Percentiles rank a stretch among this genome's conserved stretches.
phyloP scores from a whole-genome alignment of 805 yeast species.

The Metschnikowia shivogae region DNA sequence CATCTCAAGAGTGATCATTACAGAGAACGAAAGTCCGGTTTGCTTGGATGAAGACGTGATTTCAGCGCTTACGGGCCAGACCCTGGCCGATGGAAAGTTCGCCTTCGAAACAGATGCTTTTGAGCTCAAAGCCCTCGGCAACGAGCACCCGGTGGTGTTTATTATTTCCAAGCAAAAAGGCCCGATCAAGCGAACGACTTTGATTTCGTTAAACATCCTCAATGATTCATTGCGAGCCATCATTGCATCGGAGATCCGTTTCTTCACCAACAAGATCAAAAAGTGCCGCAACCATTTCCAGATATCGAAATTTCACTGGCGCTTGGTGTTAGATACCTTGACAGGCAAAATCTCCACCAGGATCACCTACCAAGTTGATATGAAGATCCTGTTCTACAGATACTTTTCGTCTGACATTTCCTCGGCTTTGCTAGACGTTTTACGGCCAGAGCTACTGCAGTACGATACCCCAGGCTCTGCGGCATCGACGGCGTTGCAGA shows the following conservation, averaged over 20 bases:
- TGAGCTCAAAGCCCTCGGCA: slow-evolving; percentile 10
- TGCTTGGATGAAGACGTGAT: background rate
- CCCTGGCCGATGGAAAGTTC: background rate
- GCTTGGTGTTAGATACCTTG: slow-evolving; percentile 6
- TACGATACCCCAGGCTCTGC: background rate
- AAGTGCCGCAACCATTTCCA: slow-evolving; percentile 14
- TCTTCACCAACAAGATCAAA: slow-evolving; percentile 10
- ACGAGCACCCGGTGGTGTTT: slow-evolving; percentile 8
- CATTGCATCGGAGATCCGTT: slow-evolving; percentile 12
- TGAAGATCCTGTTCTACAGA: slow-evolving; percentile 12
- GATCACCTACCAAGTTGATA: slow-evolving; percentile 9
- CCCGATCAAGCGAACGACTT: slow-evolving; percentile 5
- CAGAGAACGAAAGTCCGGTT: slow-evolving; percentile 1
- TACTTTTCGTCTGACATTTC: slow-evolving; percentile 18
- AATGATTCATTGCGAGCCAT: slow-evolving; percentile 3
- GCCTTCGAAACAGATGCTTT: slow-evolving; percentile 6
- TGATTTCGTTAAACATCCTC: slow-evolving; percentile 13
- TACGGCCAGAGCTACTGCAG: slow-evolving; percentile 1
- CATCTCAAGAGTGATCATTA: slow-evolving; percentile 1
- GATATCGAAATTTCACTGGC: slow-evolving; percentile 5
- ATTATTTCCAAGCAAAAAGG: slow-evolving; percentile 9
- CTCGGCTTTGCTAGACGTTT: slow-evolving; percentile 5
- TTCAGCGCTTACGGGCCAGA: background rate
- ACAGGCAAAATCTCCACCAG: slow-evolving; percentile 3
- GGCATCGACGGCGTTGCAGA: background rate